Evolutionary conservation across 306 rosid genomes (phyloP).

Genomic region (Acacia confusa): DNA sequence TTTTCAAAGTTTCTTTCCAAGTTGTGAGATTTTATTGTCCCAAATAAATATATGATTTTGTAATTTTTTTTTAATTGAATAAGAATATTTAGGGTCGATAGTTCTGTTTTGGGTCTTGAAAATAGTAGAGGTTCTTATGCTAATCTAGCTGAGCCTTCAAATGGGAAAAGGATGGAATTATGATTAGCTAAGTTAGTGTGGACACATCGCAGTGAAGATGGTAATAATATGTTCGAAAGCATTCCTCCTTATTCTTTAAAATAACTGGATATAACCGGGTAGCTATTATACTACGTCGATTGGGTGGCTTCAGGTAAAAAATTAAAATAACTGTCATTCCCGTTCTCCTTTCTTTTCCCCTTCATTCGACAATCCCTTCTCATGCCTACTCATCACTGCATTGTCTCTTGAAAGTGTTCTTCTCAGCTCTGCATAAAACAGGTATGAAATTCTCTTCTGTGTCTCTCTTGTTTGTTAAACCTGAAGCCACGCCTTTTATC

Average conservation of each 20-base stretch:
- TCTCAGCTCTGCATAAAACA: too few relatives aligned
- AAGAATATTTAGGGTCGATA: background rate
- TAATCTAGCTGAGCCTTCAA: background rate
- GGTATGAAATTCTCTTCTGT: too few relatives aligned
- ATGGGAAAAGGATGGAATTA: background rate
- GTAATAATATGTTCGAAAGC: background rate
- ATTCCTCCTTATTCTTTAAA: background rate
- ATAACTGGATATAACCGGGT: too few relatives aligned
- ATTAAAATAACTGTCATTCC: too few relatives aligned
- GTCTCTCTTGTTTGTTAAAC: too few relatives aligned
- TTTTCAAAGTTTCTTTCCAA: constrained; percentile 19
- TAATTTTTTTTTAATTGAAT: background rate
- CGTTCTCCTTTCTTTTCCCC: too few relatives aligned
- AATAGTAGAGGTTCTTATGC: background rate
- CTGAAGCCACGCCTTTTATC: too few relatives aligned
- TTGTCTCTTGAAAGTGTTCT: too few relatives aligned
- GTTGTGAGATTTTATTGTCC: constrained; percentile 8
- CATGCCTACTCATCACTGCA: too few relatives aligned
- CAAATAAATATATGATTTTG: constrained; percentile 6
- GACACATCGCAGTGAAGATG: background rate
- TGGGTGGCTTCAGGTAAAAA: too few relatives aligned
- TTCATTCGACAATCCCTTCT: too few relatives aligned
- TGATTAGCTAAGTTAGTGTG: background rate
- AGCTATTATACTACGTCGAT: too few relatives aligned
- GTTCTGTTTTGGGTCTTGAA: background rate